Conservation (phyloP, 148 eudicot genomes). For the Cornus kousa region DNA sequence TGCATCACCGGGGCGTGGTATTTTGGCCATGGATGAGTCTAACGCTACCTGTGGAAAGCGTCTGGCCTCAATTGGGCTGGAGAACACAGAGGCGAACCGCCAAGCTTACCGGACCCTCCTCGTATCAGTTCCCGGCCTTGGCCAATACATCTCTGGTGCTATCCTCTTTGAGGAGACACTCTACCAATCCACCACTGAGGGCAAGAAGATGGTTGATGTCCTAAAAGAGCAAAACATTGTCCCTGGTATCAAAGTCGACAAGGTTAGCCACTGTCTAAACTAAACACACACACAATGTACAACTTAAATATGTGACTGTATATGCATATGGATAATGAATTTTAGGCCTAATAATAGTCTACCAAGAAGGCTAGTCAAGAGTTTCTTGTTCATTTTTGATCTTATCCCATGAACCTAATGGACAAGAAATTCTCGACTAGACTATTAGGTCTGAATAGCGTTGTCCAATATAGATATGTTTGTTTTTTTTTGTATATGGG, state of each 20-base stretch:
- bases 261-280: conserved; percentile 36
- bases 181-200: conserved; percentile 81
- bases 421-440: too few relatives aligned
- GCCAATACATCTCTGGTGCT: conserved; percentile 81
- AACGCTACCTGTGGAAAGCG: conserved; percentile 94
- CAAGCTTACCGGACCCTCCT: conserved; percentile 87
- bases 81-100: conserved; percentile 94
- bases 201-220: conserved; percentile 82
- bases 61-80: conserved; percentile 80
- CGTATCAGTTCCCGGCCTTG: conserved; percentile 67
- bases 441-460: too few relatives aligned
- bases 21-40: conserved; percentile 92
- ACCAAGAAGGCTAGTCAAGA: too few relatives aligned
- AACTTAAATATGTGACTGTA: neutral
- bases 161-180: conserved; percentile 95
- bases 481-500: neutral
- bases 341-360: too few relatives aligned
- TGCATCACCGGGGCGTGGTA: conserved; percentile 90
- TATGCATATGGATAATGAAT: too few relatives aligned
- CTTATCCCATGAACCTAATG: too few relatives aligned
- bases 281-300: neutral
- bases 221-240: conserved; percentile 69
- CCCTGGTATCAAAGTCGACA: conserved; percentile 92
- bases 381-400: too few relatives aligned
- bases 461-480: neutral